Evolutionary conservation across 2,329 filamentous ascomycete species (phyloP), one percentile per base, ranked within the genome.

Genomic region (Periconia macrospinosa): DNA sequence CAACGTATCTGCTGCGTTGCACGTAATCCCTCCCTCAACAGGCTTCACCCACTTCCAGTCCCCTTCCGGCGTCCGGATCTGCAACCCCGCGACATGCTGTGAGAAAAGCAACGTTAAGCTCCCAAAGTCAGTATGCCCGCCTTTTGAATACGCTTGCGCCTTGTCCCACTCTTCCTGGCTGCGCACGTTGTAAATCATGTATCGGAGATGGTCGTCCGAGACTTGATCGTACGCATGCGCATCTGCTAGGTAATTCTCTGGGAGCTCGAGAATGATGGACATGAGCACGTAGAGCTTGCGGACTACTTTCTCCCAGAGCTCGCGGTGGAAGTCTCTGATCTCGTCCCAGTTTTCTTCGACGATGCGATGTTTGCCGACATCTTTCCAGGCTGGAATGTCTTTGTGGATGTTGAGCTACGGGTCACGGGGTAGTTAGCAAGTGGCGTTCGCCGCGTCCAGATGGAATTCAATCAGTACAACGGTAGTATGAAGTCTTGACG

Each of bases 141-240:
- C 58, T 61, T n/a, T 66, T 56, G 50, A 73, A 69, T 71, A 40
- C 64, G 69, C 1, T 75, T 77, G 60, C 2, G 56, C 49, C 77
- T 74, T 40, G 73, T 75, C 17, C 72, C 74, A 41, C 80, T 78
- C 2, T 19, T 80, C 76, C 0, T 72, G 61, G 0, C 71, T 75
- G 30, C 81, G 79, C 1, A 77, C 76, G 5, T 75, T 74, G 52
- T 85, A 84, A 48, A 79, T 76, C 81, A 86, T 86, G 63, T 85
- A 86, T 6, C 84, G 78, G 5, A 86, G 73, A 50, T 86, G 83
- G n/a, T 83, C 81, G 54, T 86, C 83, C 19, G 81, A 78, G n/a
- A 79, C 75, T 9, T 78, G 73, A 3, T 84, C 77, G 65, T 86
- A 87, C 18, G 73, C 74, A 63, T 87, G 84, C 2, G 81, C 71